phyloP scores from a whole-genome alignment of 1,139 yeast genomes.

The Blastobotrys proliferans region DNA sequence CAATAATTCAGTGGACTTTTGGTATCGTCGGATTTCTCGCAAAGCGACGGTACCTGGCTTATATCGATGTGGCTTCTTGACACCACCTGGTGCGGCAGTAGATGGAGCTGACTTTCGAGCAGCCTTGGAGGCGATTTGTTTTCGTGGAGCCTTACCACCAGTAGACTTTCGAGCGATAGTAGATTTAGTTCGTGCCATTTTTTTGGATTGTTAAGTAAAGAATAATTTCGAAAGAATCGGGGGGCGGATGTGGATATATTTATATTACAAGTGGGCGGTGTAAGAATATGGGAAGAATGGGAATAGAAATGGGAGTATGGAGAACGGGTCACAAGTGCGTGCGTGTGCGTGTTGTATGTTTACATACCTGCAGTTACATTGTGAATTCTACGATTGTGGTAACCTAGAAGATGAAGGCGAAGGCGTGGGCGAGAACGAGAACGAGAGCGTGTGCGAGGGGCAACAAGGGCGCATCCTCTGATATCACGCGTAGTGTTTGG shows the following conservation, averaged over 20 bases:
- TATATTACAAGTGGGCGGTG: not conserved
- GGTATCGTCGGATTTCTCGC: constrained; percentile 99
- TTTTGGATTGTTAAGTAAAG: constrained; percentile 1
- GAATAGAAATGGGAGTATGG: not conserved
- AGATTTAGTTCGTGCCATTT: constrained; percentile 98
- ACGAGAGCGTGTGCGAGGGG: too few species aligned
- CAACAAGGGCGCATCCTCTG: too few species aligned
- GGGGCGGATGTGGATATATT: not conserved
- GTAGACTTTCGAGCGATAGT: constrained; percentile 96
- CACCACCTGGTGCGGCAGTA: constrained; percentile 91
- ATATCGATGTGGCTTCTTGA: constrained; percentile 99
- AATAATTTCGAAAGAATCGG: not conserved
- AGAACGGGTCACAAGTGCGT: too few species aligned
- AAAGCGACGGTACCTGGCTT: constrained; percentile 99
- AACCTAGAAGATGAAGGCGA: too few species aligned
- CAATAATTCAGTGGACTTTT: constrained; percentile 92
- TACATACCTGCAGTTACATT: too few species aligned
- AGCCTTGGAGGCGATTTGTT: constrained; percentile 97
- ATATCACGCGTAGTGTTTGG: too few species aligned
- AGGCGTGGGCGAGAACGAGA: too few species aligned
- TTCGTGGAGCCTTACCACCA: constrained; percentile 99
- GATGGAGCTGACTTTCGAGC: constrained; percentile 89
- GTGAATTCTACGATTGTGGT: too few species aligned
- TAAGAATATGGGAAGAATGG: not conserved
- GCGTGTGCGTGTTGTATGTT: too few species aligned